Base-by-base conservation (phyloP, 495 filamentous ascomycete genomes). In the Neurospora sp. region DNA sequence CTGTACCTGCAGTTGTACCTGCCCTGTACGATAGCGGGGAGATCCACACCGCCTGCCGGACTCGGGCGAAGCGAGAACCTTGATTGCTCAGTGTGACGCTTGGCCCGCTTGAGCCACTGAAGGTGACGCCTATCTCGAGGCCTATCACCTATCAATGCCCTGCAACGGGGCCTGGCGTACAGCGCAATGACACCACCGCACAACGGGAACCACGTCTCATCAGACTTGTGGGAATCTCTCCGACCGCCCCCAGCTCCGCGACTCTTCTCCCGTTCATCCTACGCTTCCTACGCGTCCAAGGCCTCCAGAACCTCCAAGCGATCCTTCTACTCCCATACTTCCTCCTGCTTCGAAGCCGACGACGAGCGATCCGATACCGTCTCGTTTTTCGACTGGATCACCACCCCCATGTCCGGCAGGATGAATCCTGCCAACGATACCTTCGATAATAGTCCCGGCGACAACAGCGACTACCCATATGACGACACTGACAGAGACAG, bases 331-430 rank as follows among this genome's bases (percentile, higher is more conserved):
- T 86, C 84, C 35, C 79, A 82, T 45, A 65, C 53, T 35, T 83
- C 84, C 44, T 87, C 87, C 0, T 87, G 85, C 10, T 87, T 87
- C 70, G 88, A 89, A 77, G 88, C 88, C 72, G 88, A 89, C 81
- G 88, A 90, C 87, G 88, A 90, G 75, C 84, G 83, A 74, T 89
- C 87, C 38, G 73, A 75, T 70, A 75, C 48, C 38, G 68, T 35
- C 3, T 76, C 76, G 37, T 45, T 65, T 16, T 14, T 18, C 53
- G 53, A 65, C 27, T 65, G 53, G 53, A 31, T 65, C 53, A 18
- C 53, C 53, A 61, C 39, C 37, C 74, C 73, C 40, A 70, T 75
- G 38, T 69, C 69, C 9, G 72, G 72, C 70, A 76, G 70, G 72
- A 80, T 80, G 78, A 79, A 74, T n/a, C 74, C 70, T 59, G 70